Conservation (phyloP, 2,329 filamentous ascomycete genomes). For the Cladobotryum mycophilum region DNA sequence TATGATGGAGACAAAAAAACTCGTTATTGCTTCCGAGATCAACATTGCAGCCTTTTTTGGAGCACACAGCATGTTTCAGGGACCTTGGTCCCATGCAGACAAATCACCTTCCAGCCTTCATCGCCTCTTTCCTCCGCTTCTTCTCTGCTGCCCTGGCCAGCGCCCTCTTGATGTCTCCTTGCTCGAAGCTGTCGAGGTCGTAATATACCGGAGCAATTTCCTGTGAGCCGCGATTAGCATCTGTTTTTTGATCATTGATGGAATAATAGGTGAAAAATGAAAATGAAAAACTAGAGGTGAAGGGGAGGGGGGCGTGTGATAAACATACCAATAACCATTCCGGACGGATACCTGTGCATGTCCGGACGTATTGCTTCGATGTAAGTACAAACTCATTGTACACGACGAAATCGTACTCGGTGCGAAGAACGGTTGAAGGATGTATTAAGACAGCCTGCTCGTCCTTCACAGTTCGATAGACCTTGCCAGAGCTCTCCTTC, state of each 20-base stretch:
- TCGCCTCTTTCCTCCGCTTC: slow-evolving; percentile 53
- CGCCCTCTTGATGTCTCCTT: slow-evolving; percentile 76
- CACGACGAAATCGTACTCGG: slow-evolving; percentile 92
- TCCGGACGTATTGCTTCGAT: slow-evolving; percentile 95
- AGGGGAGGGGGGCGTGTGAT: neutral
- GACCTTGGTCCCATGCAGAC: too few relatives aligned
- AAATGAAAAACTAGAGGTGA: neutral
- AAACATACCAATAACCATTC: slow-evolving; percentile 82
- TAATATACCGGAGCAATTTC: slow-evolving; percentile 95
- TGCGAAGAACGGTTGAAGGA: slow-evolving; percentile 81
- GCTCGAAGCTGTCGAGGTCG: slow-evolving; percentile 73
- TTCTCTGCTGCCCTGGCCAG: slow-evolving; percentile 53
- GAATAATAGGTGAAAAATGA: neutral
- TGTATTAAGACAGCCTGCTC: slow-evolving; percentile 90
- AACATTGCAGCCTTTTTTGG: too few relatives aligned
- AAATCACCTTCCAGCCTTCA: slow-evolving; percentile 41
- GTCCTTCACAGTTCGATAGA: slow-evolving; percentile 94
- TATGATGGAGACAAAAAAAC: neutral
- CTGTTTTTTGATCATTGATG: neutral
- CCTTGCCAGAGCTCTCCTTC: slow-evolving; percentile 80
- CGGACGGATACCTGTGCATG: slow-evolving; percentile 82
- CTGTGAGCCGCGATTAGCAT: slow-evolving; percentile 33
- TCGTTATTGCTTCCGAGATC: neutral
- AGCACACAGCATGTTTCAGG: neutral
- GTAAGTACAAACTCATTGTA: slow-evolving; percentile 99